phyloP scores from a whole-genome alignment of 169 alveolate genomes.

The Cyclospora cayetanensis region DNA sequence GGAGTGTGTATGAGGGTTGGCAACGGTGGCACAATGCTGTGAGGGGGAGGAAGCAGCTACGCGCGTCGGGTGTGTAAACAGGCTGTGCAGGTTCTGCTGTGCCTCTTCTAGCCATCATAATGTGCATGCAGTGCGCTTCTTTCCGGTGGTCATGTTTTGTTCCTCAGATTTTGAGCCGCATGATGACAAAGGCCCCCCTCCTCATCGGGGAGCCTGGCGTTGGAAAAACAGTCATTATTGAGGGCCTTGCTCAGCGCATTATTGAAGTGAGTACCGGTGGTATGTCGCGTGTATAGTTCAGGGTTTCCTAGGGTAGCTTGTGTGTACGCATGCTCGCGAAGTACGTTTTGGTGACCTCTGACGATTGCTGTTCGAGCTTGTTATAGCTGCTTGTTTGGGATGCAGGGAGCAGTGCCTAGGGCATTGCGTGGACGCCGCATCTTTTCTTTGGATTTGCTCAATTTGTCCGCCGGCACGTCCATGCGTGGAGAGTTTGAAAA shows the following conservation, averaged over 20 bases:
- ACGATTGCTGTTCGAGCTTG: too few species aligned
- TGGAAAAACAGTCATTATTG: constrained; percentile 91
- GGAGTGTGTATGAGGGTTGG: too few species aligned
- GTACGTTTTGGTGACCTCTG: too few species aligned
- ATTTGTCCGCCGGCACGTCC: constrained; percentile 87
- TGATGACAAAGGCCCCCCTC: constrained; percentile 89
- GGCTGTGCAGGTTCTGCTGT: too few species aligned
- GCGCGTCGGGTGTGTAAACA: too few species aligned
- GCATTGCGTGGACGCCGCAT: constrained; percentile 71
- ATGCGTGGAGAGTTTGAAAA: constrained; percentile 88
- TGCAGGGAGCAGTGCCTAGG: constrained; percentile 83
- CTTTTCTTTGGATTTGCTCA: constrained; percentile 74
- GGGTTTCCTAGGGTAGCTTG: too few species aligned
- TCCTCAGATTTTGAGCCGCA: constrained; percentile 80
- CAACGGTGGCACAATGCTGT: background rate
- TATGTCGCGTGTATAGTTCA: background rate
- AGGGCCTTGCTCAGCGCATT: constrained; percentile 89
- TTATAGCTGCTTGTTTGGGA: constrained; percentile 68
- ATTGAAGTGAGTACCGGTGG: constrained; percentile 70
- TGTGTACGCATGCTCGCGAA: too few species aligned
- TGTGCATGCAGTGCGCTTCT: too few species aligned
- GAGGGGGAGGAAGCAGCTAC: background rate
- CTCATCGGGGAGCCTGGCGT: constrained; percentile 91
- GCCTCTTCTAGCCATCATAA: too few species aligned
- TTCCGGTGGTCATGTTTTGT: too few species aligned